phyloP scores from a whole-genome alignment of 1,284 basidiomycete genomes.

The Coriolopsis trogii region DNA sequence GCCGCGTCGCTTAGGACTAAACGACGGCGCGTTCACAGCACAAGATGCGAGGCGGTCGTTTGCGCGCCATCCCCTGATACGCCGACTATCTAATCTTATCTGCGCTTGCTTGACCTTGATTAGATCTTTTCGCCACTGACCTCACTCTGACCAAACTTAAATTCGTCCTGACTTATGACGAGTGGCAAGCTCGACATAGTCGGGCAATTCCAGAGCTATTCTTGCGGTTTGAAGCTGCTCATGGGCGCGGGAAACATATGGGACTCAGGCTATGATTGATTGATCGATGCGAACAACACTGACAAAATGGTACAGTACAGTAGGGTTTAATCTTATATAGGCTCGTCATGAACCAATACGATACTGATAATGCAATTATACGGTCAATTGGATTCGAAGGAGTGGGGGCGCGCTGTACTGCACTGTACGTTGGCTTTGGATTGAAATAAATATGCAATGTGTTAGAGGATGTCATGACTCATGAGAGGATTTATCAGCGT shows the following conservation, averaged over 20 bases:
- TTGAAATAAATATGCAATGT: slow-evolving; percentile 2
- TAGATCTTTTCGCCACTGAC: neutral
- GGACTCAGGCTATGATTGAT: no score
- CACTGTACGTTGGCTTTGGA: no score
- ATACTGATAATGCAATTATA: no score
- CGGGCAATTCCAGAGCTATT: no score
- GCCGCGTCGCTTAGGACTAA: slow-evolving; percentile 22
- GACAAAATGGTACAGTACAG: slow-evolving; percentile 10
- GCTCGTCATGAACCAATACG: no score
- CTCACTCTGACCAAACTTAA: neutral
- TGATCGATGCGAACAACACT: slow-evolving; percentile 3
- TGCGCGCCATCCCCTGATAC: no score
- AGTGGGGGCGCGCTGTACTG: neutral
- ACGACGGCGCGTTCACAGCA: slow-evolving; percentile 22
- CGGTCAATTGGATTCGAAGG: neutral
- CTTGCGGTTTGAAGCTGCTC: no score
- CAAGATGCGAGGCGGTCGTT: slow-evolving; percentile 9
- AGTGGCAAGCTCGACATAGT: no score
- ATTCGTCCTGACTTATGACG: no score
- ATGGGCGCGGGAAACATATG: no score
- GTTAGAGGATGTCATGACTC: neutral
- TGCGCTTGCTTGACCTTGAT: slow-evolving; percentile 12
- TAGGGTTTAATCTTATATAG: no score
- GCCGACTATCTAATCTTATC: slow-evolving; percentile 29
- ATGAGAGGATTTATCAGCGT: no score